A percentile compares a stretch with the other conserved stretches of the same genome.
phyloP scores from a whole-genome alignment of 1,284 basidiomycete species.

The Mycena citricolor region DNA sequence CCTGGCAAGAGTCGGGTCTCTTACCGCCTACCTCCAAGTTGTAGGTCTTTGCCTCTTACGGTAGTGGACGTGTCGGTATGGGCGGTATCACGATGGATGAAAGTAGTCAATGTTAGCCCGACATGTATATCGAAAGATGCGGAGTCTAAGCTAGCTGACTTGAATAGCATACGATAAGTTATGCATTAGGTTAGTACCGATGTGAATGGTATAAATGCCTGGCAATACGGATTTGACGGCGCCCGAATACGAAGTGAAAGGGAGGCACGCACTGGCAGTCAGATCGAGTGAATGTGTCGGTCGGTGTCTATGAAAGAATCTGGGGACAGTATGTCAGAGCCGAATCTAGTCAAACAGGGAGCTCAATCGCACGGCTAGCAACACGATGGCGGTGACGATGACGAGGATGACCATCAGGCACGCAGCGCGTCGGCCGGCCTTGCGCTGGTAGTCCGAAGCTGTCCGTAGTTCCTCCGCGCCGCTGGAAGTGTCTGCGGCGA shows the following conservation, averaged over 20 bases:
- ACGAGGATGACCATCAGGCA: slow-evolving; percentile 89
- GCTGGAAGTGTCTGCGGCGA: slow-evolving; percentile 80
- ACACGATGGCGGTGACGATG: slow-evolving; percentile 83
- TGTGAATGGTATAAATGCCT: too few species aligned
- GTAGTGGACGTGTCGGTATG: neutral
- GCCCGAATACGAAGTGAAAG: too few species aligned
- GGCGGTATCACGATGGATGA: too few species aligned
- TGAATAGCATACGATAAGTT: too few species aligned
- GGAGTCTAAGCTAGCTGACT: too few species aligned
- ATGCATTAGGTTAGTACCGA: too few species aligned
- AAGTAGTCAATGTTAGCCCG: too few species aligned
- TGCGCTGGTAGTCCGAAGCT: slow-evolving; percentile 94
- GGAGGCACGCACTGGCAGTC: too few species aligned
- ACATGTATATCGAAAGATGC: too few species aligned
- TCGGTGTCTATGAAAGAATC: slow-evolving; percentile 16
- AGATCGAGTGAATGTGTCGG: too few species aligned
- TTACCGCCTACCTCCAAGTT: slow-evolving; percentile 10
- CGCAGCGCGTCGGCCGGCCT: slow-evolving; percentile 85
- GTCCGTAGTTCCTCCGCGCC: slow-evolving; percentile 88
- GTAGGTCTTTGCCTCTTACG: neutral
- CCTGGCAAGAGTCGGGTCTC: slow-evolving; percentile 22
- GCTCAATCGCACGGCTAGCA: slow-evolving; percentile 79
- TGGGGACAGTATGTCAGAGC: neutral
- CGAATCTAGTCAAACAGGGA: neutral
- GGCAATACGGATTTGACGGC: too few species aligned